Percentiles rank a stretch among this genome's conserved stretches.
Evolutionary conservation across 306 rosid genomes (phyloP).

Genomic region (Acacia confusa): DNA sequence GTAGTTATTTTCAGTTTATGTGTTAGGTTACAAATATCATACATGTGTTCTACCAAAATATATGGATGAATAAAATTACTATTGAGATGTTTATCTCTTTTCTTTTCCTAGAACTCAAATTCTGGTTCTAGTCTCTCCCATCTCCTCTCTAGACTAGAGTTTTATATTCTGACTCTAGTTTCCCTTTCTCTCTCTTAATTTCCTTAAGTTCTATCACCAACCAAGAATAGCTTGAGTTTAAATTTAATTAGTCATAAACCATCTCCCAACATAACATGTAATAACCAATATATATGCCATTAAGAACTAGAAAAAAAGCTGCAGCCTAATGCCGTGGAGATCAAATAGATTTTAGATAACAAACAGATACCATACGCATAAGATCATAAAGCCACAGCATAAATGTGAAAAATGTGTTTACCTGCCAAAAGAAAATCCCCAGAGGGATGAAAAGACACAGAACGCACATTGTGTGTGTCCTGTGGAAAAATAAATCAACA

Average conservation of each 20-base stretch:
- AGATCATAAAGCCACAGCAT: slow-evolving; percentile 3
- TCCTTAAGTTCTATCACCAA: too few relatives aligned
- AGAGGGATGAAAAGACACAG: slow-evolving; percentile 87
- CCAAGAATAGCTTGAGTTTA: neutral
- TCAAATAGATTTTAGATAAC: slow-evolving; percentile 10
- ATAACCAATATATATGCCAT: slow-evolving; percentile 19
- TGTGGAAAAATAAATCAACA: slow-evolving; percentile 38
- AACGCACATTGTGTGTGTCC: slow-evolving; percentile 96
- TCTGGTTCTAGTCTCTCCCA: too few relatives aligned
- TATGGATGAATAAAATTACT: too few relatives aligned
- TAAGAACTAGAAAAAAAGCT: neutral
- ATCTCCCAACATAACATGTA: neutral
- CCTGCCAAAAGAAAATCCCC: slow-evolving; percentile 94
- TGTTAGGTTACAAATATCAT: too few relatives aligned
- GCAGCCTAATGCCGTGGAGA: slow-evolving; percentile 1
- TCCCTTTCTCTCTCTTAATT: too few relatives aligned
- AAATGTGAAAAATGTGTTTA: slow-evolving; percentile 33
- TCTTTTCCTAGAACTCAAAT: too few relatives aligned
- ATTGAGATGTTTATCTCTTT: too few relatives aligned
- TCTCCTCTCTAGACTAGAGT: too few relatives aligned
- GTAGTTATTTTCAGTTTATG: too few relatives aligned
- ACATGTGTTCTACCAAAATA: too few relatives aligned
- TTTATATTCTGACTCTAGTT: too few relatives aligned
- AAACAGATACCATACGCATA: neutral
- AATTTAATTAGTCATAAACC: neutral